phyloP scores from a whole-genome alignment of 345 rosid genomes.

The Camelina laxa region DNA sequence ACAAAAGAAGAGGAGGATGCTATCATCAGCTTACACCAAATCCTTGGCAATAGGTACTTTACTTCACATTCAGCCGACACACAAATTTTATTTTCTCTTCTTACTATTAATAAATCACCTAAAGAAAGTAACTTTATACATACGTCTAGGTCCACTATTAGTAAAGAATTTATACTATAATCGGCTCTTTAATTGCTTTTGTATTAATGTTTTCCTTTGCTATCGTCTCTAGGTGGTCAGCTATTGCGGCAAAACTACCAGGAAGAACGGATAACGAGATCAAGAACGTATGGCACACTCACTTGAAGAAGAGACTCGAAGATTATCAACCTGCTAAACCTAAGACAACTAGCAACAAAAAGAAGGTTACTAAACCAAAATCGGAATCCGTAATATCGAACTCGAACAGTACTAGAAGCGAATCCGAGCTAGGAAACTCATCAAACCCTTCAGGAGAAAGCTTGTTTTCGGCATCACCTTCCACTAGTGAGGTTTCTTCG shows the following conservation, averaged over 20 bases:
- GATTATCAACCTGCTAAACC: conserved; percentile 41
- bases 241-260: conserved; percentile 76
- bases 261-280: conserved; percentile 96
- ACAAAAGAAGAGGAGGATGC: conserved; percentile 76
- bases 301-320: conserved; percentile 74
- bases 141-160: conserved; percentile 33
- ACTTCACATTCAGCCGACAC: background rate
- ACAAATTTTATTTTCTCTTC: background rate
- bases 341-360: conserved; percentile 34
- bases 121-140: conserved; percentile 6
- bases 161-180: background rate
- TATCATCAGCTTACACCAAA: conserved; percentile 66
- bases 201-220: conserved; percentile 10
- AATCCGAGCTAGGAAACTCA: conserved; percentile 39
- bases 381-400: conserved; percentile 5
- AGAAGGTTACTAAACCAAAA: conserved; percentile 32
- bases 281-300: conserved; percentile 93
- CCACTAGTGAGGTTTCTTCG: conserved; percentile 59
- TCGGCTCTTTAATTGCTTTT: background rate
- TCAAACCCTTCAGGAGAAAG: conserved; percentile 24
- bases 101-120: background rate
- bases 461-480: conserved; percentile 54
- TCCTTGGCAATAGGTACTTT: conserved; percentile 66
- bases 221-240: conserved; percentile 69
- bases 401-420: conserved; percentile 16